Conservation (phyloP, 2,329 filamentous ascomycete species). For the Cladorrhinum sp. region DNA sequence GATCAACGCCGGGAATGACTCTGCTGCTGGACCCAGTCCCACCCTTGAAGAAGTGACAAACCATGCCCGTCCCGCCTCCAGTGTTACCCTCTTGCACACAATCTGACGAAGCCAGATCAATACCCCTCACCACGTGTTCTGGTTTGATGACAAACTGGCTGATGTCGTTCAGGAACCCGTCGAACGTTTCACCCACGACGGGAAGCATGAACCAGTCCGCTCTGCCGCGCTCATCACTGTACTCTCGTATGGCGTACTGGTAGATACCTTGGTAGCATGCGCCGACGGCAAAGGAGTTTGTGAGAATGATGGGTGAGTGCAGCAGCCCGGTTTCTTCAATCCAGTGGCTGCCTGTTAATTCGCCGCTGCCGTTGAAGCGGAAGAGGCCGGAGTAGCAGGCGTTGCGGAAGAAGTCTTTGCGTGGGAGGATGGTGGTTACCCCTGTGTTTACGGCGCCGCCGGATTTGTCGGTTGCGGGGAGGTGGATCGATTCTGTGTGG, state of each 20-base stretch:
- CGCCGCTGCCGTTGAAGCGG: conserved; percentile 62
- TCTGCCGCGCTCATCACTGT: conserved; percentile 40
- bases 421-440: conserved; percentile 48
- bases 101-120: conserved; percentile 48
- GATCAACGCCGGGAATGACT: conserved; percentile 45
- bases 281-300: conserved; percentile 56
- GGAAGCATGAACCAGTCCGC: conserved; percentile 55
- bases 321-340: conserved; percentile 60
- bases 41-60: conserved; percentile 64
- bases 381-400: conserved; percentile 52
- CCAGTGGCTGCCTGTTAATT: conserved; percentile 60
- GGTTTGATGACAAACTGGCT: conserved; percentile 52
- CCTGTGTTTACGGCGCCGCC: conserved; percentile 43
- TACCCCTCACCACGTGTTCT: conserved; percentile 51
- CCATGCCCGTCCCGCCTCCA: conserved; percentile 67
- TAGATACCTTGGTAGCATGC: conserved; percentile 58
- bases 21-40: conserved; percentile 63
- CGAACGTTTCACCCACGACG: conserved; percentile 61
- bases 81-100: conserved; percentile 59
- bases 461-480: conserved; percentile 7
- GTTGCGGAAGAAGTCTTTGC: conserved; percentile 42
- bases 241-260: conserved; percentile 50
- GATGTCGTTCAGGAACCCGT: conserved; percentile 59
- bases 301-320: conserved; percentile 58
- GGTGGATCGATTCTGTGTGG: conserved; percentile 43